phyloP scores from a whole-genome alignment of 78 protist species.

The Dictyostelium purpureum region DNA sequence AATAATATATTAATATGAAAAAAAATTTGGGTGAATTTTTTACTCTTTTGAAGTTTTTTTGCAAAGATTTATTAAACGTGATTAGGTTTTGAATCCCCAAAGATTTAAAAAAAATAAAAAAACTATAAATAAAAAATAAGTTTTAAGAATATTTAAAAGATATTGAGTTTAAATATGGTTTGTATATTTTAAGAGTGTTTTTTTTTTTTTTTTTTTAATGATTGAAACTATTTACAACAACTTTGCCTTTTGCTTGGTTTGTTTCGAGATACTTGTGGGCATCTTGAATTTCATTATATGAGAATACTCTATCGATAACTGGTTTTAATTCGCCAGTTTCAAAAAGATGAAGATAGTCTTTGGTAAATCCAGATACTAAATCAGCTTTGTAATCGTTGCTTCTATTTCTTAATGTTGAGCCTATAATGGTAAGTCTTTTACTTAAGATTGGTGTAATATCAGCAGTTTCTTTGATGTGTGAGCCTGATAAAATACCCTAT shows the following conservation, averaged over 20 bases:
- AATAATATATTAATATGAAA: too few relatives aligned
- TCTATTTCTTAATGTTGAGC: slow-evolving; percentile 80
- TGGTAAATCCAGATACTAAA: not conserved
- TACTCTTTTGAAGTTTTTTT: too few relatives aligned
- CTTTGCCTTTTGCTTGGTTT: slow-evolving; percentile 70
- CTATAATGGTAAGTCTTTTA: slow-evolving; percentile 61
- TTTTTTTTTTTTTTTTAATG: too few relatives aligned
- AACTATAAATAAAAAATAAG: too few relatives aligned
- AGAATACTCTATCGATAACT: slow-evolving; percentile 51
- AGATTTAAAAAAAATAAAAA: too few relatives aligned
- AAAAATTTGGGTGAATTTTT: too few relatives aligned
- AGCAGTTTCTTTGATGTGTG: not conserved
- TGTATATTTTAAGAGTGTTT: too few relatives aligned
- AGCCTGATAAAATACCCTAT: slow-evolving; percentile 48
- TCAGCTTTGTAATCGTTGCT: slow-evolving; percentile 43
- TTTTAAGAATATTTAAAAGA: too few relatives aligned
- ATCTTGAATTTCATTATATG: slow-evolving; percentile 42
- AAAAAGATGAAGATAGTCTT: not conserved
- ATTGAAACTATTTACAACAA: slow-evolving; percentile 44
- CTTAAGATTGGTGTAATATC: slow-evolving; percentile 39
- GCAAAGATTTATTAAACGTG: too few relatives aligned
- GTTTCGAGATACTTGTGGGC: slow-evolving; percentile 64
- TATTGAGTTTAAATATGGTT: too few relatives aligned
- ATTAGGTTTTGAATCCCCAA: too few relatives aligned
- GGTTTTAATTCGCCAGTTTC: slow-evolving; percentile 59